Evolutionary conservation across 768 basidiomycete genomes (phyloP).

Genomic region (Dentipellis sp.): DNA sequence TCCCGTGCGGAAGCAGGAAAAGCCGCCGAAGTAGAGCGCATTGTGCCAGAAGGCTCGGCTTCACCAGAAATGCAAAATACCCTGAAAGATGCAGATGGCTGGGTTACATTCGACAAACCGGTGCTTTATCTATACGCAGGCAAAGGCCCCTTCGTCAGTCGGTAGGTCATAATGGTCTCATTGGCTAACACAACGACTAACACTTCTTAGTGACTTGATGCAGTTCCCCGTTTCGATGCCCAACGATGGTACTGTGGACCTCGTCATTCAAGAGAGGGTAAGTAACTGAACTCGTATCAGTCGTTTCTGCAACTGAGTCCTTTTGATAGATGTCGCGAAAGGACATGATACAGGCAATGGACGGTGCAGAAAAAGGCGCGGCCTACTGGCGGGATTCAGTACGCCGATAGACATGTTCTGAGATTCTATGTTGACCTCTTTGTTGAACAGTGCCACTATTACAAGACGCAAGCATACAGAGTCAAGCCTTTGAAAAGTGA

Average conservation of each 20-base stretch:
- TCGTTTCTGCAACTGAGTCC: background rate
- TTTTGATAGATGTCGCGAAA: conserved; percentile 35
- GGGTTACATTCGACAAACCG: conserved; percentile 63
- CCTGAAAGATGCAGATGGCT: conserved; percentile 42
- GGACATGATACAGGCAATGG: conserved; percentile 43
- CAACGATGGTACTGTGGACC: conserved; percentile 70
- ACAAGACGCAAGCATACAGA: conserved; percentile 67
- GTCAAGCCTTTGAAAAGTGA: conserved; percentile 48
- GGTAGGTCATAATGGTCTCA: conserved; percentile 27
- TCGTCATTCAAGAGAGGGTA: conserved; percentile 58
- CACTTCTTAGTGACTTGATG: conserved; percentile 53
- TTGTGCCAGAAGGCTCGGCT: conserved; percentile 13
- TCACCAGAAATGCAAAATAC: conserved; percentile 26
- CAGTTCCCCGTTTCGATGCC: conserved; percentile 78
- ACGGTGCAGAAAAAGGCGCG: conserved; percentile 53
- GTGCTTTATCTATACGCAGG: conserved; percentile 67
- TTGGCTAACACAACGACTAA: conserved; percentile 1
- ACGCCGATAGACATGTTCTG: conserved; percentile 14
- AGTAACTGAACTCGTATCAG: conserved; percentile 13
- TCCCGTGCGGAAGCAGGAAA: conserved; percentile 15
- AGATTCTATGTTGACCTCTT: background rate
- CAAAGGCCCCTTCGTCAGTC: conserved; percentile 66
- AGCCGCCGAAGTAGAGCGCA: too few species aligned
- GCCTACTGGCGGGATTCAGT: conserved; percentile 56
- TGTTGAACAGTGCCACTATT: conserved; percentile 49